These are phyloP conservation scores for Middelhovenomyces tepae DNA, from an alignment of 805 yeast genomes.

Conservation along the genomic window DNA sequence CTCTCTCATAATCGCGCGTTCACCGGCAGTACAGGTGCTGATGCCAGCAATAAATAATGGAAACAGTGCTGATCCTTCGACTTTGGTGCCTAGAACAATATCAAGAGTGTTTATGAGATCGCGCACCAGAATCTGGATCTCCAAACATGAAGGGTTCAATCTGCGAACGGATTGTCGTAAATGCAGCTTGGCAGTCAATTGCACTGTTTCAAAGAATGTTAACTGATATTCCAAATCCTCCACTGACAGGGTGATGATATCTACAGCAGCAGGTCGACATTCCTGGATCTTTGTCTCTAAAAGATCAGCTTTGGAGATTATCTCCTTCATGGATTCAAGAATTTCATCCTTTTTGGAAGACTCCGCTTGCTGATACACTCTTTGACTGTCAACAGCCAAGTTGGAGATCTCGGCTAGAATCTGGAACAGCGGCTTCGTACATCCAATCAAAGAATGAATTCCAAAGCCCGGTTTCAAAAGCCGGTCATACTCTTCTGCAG, in stretches of 20 bases:
- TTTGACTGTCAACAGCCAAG: conserved; percentile 45
- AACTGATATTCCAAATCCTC: conserved; percentile 57
- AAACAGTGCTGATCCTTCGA: conserved; percentile 65
- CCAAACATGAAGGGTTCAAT: conserved; percentile 52
- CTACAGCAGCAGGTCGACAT: conserved; percentile 44
- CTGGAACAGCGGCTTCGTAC: conserved; percentile 58
- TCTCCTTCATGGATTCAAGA: conserved; percentile 14
- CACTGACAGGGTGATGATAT: conserved; percentile 31
- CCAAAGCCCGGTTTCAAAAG: conserved; percentile 36
- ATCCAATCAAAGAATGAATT: conserved; percentile 64
- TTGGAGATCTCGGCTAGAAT: conserved; percentile 61
- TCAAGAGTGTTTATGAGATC: conserved; percentile 51
- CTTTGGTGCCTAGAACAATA: conserved; percentile 52
- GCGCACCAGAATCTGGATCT: conserved; percentile 48
- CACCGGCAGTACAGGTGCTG: conserved; percentile 46
- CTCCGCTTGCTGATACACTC: conserved; percentile 24
- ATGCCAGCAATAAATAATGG: conserved; percentile 75
- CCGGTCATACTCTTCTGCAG: conserved; percentile 48
- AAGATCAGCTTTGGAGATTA: conserved; percentile 18
- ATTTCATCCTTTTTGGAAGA: conserved; percentile 14
- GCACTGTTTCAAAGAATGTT: conserved; percentile 63
- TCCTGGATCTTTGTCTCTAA: conserved; percentile 42
- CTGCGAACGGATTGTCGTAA: conserved; percentile 55
- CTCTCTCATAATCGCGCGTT: conserved; percentile 35
- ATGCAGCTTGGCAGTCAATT: conserved; percentile 58